Conservation (phyloP, 176 grass and related monocot species). For the Bonia amplexicaulis region DNA sequence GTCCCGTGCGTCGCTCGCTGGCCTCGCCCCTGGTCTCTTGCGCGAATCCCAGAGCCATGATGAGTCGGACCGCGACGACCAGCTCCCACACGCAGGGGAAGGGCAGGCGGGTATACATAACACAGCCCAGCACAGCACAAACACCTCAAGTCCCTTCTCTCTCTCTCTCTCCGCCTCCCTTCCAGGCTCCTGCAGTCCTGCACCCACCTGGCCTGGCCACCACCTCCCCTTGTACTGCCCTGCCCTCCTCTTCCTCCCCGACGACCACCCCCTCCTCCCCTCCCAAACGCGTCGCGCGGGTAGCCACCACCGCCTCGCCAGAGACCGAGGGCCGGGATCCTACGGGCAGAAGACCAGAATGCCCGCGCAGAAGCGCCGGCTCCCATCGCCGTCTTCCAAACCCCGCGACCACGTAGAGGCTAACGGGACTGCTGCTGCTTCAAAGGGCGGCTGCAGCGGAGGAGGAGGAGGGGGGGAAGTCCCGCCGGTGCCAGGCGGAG, state of each 20-base stretch:
- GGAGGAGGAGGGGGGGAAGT: slow-evolving; percentile 2
- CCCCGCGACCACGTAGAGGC: slow-evolving; percentile 34
- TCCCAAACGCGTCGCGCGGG: background rate
- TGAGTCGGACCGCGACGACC: slow-evolving; percentile 2
- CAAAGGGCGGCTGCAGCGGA: background rate
- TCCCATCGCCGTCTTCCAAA: slow-evolving; percentile 20
- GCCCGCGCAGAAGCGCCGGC: slow-evolving; percentile 51
- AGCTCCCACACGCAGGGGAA: background rate
- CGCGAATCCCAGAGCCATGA: slow-evolving; percentile 29
- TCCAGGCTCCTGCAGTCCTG: slow-evolving; percentile 14
- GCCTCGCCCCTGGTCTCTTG: slow-evolving; percentile 18
- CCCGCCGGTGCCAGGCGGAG: slow-evolving; percentile 6
- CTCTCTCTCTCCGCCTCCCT: slow-evolving; percentile 28
- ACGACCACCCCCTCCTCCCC: slow-evolving; percentile 24
- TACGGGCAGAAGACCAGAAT: slow-evolving; percentile 22
- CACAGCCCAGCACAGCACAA: slow-evolving; percentile 4
- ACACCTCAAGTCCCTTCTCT: background rate
- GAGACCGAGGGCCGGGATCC: slow-evolving; percentile 26
- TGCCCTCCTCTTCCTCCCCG: slow-evolving; percentile 27
- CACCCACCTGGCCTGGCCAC: slow-evolving; percentile 54
- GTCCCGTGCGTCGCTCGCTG: slow-evolving; percentile 6
- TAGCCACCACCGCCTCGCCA: background rate
- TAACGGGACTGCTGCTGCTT: background rate
- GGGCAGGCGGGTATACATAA: background rate
- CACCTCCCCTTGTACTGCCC: slow-evolving; percentile 16